phyloP scores from a whole-genome alignment of 306 rosid genomes.

The Pyrus betulifolia region DNA sequence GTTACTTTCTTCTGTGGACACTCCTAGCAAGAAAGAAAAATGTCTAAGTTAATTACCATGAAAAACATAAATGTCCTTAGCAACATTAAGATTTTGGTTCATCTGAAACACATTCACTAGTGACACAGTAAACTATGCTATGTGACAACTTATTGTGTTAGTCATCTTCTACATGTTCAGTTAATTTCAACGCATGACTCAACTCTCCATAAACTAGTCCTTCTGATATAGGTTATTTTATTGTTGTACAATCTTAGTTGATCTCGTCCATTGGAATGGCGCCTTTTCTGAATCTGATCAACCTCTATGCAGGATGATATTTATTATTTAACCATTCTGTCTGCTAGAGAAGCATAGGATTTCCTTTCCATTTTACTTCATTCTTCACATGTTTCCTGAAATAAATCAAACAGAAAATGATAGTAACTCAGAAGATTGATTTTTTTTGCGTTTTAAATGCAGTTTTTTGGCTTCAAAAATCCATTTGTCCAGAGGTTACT shows the following conservation, averaged over 20 bases:
- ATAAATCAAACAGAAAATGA: not conserved
- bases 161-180: not conserved
- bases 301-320: not conserved
- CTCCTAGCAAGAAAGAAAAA: not conserved
- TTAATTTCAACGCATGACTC: not conserved
- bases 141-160: not conserved
- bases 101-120: not conserved
- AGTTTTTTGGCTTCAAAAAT: constrained; percentile 92
- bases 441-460: constrained; percentile 18
- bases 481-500: constrained; percentile 68
- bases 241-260: not conserved
- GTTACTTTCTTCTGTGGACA: not conserved
- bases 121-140: not conserved
- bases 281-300: not conserved
- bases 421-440: not conserved
- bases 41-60: not conserved
- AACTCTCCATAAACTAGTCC: not conserved
- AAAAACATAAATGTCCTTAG: not conserved
- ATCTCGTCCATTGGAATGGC: not conserved
- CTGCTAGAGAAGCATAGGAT: not conserved
- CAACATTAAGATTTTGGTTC: not conserved
- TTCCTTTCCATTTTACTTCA: not conserved
- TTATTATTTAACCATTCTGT: not conserved
- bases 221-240: not conserved
- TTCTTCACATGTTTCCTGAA: not conserved